These are phyloP conservation scores for Diplodia scrobiculata DNA, from an alignment of 2,329 filamentous ascomycete genomes.

Conservation along the genomic window DNA sequence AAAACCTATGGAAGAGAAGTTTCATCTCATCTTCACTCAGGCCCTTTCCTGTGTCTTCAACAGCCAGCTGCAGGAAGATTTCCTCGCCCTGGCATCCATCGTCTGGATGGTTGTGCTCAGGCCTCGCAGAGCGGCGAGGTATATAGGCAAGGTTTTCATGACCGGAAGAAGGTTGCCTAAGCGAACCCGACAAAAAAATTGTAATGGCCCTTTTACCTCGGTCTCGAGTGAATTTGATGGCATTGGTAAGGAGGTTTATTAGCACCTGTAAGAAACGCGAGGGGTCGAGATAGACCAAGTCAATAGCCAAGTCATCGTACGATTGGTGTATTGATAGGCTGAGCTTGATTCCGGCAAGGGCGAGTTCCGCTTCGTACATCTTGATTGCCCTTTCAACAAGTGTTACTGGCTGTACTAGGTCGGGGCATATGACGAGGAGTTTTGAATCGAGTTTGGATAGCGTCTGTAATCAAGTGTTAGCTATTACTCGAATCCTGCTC, in stretches of 20 bases:
- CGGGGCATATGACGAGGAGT: slow-evolving; percentile 36
- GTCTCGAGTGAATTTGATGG: slow-evolving; percentile 40
- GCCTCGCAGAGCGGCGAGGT: slow-evolving; percentile 26
- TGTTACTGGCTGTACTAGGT: slow-evolving; percentile 31
- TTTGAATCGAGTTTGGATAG: slow-evolving; percentile 31
- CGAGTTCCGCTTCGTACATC: slow-evolving; percentile 36
- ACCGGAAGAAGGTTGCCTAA: slow-evolving; percentile 19
- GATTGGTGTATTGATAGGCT: slow-evolving; percentile 31
- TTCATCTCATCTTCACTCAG: slow-evolving; percentile 23
- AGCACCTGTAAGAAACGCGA: slow-evolving; percentile 34
- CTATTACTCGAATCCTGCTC: background rate
- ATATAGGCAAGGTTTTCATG: slow-evolving; percentile 30
- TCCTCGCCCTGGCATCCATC: slow-evolving; percentile 29
- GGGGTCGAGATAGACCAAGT: slow-evolving; percentile 31
- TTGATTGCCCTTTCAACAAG: slow-evolving; percentile 34
- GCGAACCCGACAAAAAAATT: slow-evolving; percentile 37
- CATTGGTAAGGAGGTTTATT: slow-evolving; percentile 40
- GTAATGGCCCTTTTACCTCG: slow-evolving; percentile 38
- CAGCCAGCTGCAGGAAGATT: slow-evolving; percentile 30
- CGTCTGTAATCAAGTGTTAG: background rate
- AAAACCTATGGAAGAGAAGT: slow-evolving; percentile 28
- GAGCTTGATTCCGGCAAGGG: slow-evolving; percentile 30
- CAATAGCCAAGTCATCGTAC: slow-evolving; percentile 30
- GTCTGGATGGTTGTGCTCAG: slow-evolving; percentile 29
- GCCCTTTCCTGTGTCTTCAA: slow-evolving; percentile 31